Evolutionary conservation across 768 basidiomycete species (phyloP), one percentile per base, ranked within the genome.

Genomic region (Hebeloma cylindrosporum): DNA sequence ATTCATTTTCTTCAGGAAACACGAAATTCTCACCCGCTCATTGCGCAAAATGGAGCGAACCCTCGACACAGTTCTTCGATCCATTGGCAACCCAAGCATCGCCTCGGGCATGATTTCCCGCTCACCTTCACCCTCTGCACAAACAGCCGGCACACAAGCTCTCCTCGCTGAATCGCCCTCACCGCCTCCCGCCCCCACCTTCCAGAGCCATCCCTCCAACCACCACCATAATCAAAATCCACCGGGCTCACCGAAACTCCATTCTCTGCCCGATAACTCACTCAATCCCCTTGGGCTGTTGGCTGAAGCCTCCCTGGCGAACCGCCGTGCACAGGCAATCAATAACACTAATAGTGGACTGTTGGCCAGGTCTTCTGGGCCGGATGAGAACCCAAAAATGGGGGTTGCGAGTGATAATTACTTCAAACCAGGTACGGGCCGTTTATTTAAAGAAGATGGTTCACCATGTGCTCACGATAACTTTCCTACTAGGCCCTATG

Each of bases 271-370:
- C 0, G 93, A 97, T 63, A 95, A 95, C 59, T 71, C 88, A 0
- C 71, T 98, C 28, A 97, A 95, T 51, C 95, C 95, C 4, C 73
- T 98, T 8, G 95, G 95, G 0, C 70, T 98, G 0, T 75, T 98
- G 13, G 95, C 93, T 0, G 94, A 97, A 60, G 89, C 92, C 0
- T 90, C 86, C 57, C 67, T 90, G 20, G 85, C 84, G 1, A 88
- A 86, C 53, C 77, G 88, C 4, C 71, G 80, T 20, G 81, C 79
- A 1, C 76, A 82, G 33, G 73, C 73, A 0, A 67, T 68, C 5
- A 63, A 70, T 21, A 58, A n/a, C n/a, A n/a, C n/a, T n/a, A n/a
- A 69, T 3, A 68, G 59, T 29, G 71, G 68, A 1, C 58, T 78
- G 38, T 61, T 65, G 13, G 72, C 73, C 1, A 64, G 72, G 44